These are phyloP conservation scores for Penicillium taxi DNA, from an alignment of 495 filamentous ascomycete genomes.

Conservation along the genomic window DNA sequence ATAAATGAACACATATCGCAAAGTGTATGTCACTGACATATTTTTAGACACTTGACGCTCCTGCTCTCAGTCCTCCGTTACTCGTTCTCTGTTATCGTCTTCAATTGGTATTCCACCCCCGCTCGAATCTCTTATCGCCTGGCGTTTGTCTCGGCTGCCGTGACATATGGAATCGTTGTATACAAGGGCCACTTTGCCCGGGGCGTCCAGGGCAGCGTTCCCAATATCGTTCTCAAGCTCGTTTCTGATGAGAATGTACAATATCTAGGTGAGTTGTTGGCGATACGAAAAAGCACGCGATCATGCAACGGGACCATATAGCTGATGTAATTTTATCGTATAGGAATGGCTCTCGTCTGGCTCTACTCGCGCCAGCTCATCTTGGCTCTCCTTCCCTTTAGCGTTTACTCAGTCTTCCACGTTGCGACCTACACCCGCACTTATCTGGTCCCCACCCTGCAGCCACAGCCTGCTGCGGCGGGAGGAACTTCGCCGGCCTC, in stretches of 20 bases:
- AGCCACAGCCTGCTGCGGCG: slow-evolving; percentile 29
- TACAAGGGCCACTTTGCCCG: slow-evolving; percentile 93
- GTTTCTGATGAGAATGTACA: slow-evolving; percentile 92
- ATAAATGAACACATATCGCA: background rate
- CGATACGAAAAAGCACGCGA: background rate
- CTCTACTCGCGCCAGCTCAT: slow-evolving; percentile 83
- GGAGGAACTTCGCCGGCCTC: slow-evolving; percentile 50
- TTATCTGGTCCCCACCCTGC: slow-evolving; percentile 46
- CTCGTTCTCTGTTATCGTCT: slow-evolving; percentile 67
- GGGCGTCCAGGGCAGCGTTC: slow-evolving; percentile 51
- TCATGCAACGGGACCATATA: background rate
- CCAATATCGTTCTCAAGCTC: slow-evolving; percentile 54
- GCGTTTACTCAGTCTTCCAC: slow-evolving; percentile 97
- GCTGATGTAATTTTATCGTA: too few species aligned
- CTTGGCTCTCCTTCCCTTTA: slow-evolving; percentile 86
- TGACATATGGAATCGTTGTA: slow-evolving; percentile 97
- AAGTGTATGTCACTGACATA: slow-evolving; percentile 13
- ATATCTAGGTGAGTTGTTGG: slow-evolving; percentile 66
- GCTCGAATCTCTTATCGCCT: slow-evolving; percentile 79
- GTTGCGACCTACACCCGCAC: slow-evolving; percentile 66
- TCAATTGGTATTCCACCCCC: slow-evolving; percentile 67
- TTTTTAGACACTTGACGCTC: slow-evolving; percentile 66
- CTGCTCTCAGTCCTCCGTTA: slow-evolving; percentile 79
- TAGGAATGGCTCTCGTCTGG: slow-evolving; percentile 94
- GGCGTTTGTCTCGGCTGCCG: slow-evolving; percentile 79